A percentile compares a stretch with the other conserved stretches of the same genome.
Conservation (phyloP, 2,329 filamentous ascomycete species). For the Dichotomopilus funicola region DNA sequence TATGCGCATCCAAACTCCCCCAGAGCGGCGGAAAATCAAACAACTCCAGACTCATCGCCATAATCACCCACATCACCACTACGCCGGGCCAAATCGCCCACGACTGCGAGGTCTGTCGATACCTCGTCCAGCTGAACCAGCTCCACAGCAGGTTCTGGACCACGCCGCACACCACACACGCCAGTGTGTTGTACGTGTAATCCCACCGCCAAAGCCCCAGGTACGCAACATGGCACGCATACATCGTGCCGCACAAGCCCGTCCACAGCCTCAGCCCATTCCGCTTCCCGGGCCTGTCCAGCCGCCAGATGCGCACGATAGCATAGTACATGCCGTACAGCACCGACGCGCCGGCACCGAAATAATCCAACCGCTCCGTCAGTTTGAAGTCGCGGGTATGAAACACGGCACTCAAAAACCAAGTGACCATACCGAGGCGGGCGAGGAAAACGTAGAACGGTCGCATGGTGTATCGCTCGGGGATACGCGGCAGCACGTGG, state of each 20-base stretch:
- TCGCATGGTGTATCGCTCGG: conserved; percentile 65
- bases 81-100: conserved; percentile 90
- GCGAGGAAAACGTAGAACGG: conserved; percentile 76
- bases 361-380: conserved; percentile 96
- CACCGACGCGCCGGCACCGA: conserved; percentile 82
- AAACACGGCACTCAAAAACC: conserved; percentile 86
- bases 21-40: conserved; percentile 85
- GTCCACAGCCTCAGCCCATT: conserved; percentile 69
- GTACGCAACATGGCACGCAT: conserved; percentile 72
- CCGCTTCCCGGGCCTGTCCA: conserved; percentile 50
- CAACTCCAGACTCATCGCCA: conserved; percentile 93
- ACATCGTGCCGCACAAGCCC: conserved; percentile 61
- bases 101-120: conserved; percentile 59
- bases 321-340: conserved; percentile 88
- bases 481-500: conserved; percentile 63
- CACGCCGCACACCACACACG: conserved; percentile 77
- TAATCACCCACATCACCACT: conserved; percentile 83
- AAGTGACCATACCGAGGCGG: conserved; percentile 73
- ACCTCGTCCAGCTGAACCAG: conserved; percentile 71
- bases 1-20: conserved; percentile 85
- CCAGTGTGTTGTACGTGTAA: conserved; percentile 97
- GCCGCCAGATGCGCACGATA: conserved; percentile 71
- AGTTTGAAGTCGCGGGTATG: conserved; percentile 78
- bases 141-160: conserved; percentile 81
- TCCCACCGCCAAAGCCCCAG: conserved; percentile 84